Base-by-base conservation (phyloP, 805 yeast species). In the Candida easanensis region DNA sequence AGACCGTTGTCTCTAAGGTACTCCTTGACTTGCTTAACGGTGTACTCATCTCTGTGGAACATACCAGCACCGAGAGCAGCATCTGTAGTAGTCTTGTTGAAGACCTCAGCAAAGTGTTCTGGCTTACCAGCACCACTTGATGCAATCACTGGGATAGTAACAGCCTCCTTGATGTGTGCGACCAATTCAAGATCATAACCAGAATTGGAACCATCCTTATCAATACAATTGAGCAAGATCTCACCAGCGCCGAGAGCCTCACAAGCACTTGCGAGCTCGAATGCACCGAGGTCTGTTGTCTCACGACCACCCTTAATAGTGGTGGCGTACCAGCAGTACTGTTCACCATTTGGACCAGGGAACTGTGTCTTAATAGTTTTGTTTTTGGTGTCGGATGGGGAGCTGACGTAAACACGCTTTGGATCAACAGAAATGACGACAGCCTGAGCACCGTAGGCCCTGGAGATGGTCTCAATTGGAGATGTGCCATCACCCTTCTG, bases 391-490 rank as follows among this genome's bases (percentile, higher is more conserved):
- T 74, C 79, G 1, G 59, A 42, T 4, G 95, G 93, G 15, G 72
- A 66, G 6, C 56, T n/a, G 3, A 91, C 82, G 57, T 88, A 93
- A 18, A 77, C 84, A 50, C 96, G 76, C 58, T 87, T 93, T 28
- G 99, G 99, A 64, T 93, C 99, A n/a, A 93, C 96, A 0, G 97
- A 90, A 13, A 93, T 90, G 5, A 93, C 98, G 6, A 93, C 99
- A 0, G 99, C 99, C 66, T 93, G 99, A 17, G 79, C 84, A 44
- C 99, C 99, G 64, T 91, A 93, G 0, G 95, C 86, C 32, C 77
- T 75, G 1, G 97, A 88, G 21, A 93, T 93, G 0, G 95, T 84
- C 66, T 93, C 99, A 52, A 93, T 91, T 19, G 99, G 96, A 0
- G 95, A 74, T 2, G 68, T 73, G 0, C 99, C 99, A 35, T 77